Evolutionary conservation across 1,284 basidiomycete species (phyloP), one percentile per base, ranked within the genome.

Genomic region (Phellopilus nigrolimitatus): DNA sequence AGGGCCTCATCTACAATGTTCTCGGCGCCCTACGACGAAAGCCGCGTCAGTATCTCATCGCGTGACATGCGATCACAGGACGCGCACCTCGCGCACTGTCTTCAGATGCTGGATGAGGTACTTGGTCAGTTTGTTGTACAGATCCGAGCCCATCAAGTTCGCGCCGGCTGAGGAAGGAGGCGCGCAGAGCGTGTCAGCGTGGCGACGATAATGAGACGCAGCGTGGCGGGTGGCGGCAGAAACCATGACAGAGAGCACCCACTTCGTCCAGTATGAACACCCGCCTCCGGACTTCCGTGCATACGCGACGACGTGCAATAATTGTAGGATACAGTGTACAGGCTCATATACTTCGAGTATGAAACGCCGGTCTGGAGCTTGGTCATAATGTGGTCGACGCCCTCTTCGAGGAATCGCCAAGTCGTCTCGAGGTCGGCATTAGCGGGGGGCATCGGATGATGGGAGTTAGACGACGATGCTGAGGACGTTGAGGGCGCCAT

Each of bases 241-340:
- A 7, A 24, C 12, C 36, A 24, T 24, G 46, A 39, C 51, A 49
- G 54, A 51, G 45, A 55, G 28, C 8, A 75, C 78, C 64, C 60
- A 88, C 86, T 81, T 61, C 85, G 72, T 57, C 79, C 81, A 2
- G 75, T 75, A 53, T 75, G 59, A 12, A 68, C 65, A n/a, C 71
- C 70, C 8, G 63, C 49, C 27, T 84, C 82, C 36, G 75, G 64
- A 38, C 74, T 73, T 39, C 75, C 79, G 59, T 85, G 83, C 81
- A 92, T 88, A 64, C 88, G 84, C n/a, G 84, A 88, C 21, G 84
- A 88, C 19, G 92, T 97, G 67, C 95, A 97, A 66, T 95, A 97
- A 71, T 98, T 95, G 78, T 98, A 97, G 7, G 91, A 90, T 37
- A 92, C 88, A 49, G 91, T 93, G 69, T 97, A 97, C 49, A 95